Conservation (phyloP, 1,284 basidiomycete genomes). For the Mycosarcoma maydis region DNA sequence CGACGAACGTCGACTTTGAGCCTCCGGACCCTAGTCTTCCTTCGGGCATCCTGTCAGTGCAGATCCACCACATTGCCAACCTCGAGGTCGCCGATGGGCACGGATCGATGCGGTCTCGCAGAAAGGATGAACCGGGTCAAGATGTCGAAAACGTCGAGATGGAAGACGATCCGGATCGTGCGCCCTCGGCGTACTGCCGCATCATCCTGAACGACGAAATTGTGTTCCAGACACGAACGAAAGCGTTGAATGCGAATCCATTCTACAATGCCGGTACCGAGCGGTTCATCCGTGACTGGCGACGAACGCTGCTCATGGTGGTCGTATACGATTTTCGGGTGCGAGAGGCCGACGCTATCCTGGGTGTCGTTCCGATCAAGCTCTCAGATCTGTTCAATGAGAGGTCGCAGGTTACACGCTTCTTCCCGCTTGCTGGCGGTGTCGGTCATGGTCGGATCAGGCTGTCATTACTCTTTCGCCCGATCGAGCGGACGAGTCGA, state of each 20-base stretch:
- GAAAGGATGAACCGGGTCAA: conserved; percentile 48
- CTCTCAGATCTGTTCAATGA: conserved; percentile 41
- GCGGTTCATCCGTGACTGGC: conserved; percentile 70
- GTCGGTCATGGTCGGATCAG: conserved; percentile 42
- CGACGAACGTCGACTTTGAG: conserved; percentile 36
- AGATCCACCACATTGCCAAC: conserved; percentile 55
- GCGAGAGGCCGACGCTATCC: conserved; percentile 45
- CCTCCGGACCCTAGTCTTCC: conserved; percentile 39
- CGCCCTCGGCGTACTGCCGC: conserved; percentile 65
- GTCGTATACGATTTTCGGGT: conserved; percentile 67
- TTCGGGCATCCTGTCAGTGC: conserved; percentile 45
- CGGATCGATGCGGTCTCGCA: conserved; percentile 30
- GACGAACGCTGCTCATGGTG: conserved; percentile 67
- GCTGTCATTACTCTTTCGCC: conserved; percentile 46
- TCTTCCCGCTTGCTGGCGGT: conserved; percentile 51
- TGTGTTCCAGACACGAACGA: conserved; percentile 69
- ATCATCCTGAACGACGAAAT: conserved; percentile 70
- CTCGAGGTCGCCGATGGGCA: conserved; percentile 66
- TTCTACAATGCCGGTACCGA: conserved; percentile 70
- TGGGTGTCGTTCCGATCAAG: conserved; percentile 54
- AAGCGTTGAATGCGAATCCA: conserved; percentile 67
- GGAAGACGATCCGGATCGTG: conserved; percentile 43
- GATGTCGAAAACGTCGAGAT: conserved; percentile 38
- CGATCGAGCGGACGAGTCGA: conserved; percentile 19
- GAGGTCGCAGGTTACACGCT: conserved; percentile 50